A percentile compares a stretch with the other conserved stretches of the same genome.
Evolutionary conservation across 805 yeast genomes (phyloP).

Genomic region (Schizosaccharomyces pombe): DNA sequence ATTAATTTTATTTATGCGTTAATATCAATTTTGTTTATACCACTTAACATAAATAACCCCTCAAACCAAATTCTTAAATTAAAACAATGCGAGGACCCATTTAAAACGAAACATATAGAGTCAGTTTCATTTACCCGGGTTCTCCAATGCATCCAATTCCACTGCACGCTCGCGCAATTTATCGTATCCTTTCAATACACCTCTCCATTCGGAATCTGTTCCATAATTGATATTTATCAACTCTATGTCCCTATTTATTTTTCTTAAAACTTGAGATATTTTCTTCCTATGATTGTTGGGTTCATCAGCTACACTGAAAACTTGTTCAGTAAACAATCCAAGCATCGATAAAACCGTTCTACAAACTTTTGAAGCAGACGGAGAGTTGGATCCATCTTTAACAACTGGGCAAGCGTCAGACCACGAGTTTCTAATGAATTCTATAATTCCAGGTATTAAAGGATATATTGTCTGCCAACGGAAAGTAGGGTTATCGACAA

Average conservation of each 20-base stretch:
- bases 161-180: neutral
- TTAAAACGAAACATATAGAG: neutral
- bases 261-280: neutral
- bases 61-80: neutral
- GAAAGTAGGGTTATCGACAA: neutral
- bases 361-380: neutral
- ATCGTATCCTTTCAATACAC: neutral
- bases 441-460: neutral
- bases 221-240: neutral
- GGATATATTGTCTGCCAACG: neutral
- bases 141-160: too few relatives aligned
- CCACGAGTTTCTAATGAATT: neutral
- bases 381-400: neutral
- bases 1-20: neutral
- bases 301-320: too few relatives aligned
- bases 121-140: neutral
- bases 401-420: neutral
- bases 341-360: neutral
- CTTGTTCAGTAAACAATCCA: neutral
- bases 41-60: too few relatives aligned
- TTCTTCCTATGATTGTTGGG: neutral
- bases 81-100: too few relatives aligned
- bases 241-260: neutral
- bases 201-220: neutral
- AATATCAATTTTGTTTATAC: neutral